Conservation (phyloP, 495 filamentous ascomycete genomes). For the Aspergillus wentii region DNA sequence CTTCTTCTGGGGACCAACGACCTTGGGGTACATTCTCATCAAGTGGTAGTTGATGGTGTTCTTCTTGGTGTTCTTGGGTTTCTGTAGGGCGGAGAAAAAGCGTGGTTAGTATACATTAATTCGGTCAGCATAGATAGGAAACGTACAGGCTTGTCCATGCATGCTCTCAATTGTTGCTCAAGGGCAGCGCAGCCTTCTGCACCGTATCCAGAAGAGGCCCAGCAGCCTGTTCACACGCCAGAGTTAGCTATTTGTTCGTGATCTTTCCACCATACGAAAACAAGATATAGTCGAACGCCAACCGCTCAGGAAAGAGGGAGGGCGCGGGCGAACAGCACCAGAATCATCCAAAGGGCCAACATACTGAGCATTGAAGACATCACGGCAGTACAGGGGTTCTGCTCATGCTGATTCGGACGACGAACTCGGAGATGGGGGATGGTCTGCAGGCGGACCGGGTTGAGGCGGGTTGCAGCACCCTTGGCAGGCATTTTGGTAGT, state of each 20-base stretch:
- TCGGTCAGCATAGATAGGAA: neutral
- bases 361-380: constrained; percentile 91
- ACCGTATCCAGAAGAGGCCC: constrained; percentile 81
- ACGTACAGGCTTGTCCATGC: constrained; percentile 83
- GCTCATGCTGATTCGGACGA: constrained; percentile 67
- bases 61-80: constrained; percentile 58
- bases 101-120: constrained; percentile 7
- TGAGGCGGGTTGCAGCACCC: constrained; percentile 39
- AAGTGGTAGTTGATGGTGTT: constrained; percentile 97
- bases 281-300: no score
- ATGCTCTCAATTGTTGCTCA: constrained; percentile 77
- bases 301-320: no score
- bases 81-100: constrained; percentile 36
- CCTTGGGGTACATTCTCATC: constrained; percentile 75
- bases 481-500: constrained; percentile 46
- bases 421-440: constrained; percentile 79
- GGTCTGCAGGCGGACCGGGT: constrained; percentile 79
- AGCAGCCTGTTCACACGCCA: constrained; percentile 62
- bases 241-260: constrained; percentile 5
- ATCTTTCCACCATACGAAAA: neutral
- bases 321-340: no score
- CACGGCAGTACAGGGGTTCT: constrained; percentile 74
- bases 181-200: constrained; percentile 70
- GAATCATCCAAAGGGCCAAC: no score
- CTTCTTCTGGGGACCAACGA: constrained; percentile 69